These are phyloP conservation scores for Trypethelium eluteriae DNA, from an alignment of 495 filamentous ascomycete species.

Conservation along the genomic window DNA sequence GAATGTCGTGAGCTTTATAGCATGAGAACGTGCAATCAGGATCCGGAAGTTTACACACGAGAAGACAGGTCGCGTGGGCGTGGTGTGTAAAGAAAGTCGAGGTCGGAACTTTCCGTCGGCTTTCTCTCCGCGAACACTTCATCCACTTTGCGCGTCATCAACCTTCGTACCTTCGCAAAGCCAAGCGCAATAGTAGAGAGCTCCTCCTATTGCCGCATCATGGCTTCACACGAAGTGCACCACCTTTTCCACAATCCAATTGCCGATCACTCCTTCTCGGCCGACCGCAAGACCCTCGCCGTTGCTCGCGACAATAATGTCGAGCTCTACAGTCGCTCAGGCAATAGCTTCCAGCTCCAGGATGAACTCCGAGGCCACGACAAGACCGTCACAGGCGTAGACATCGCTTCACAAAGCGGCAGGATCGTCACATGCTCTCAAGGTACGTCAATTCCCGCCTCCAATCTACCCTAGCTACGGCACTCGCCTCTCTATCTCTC, in stretches of 20 bases:
- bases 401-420: slow-evolving; percentile 83
- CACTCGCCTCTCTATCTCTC: neutral
- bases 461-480: neutral
- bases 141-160: neutral
- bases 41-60: no score
- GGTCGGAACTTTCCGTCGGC: neutral
- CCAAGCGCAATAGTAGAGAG: slow-evolving; percentile 87
- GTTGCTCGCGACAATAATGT: slow-evolving; percentile 86
- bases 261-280: slow-evolving; percentile 94
- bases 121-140: neutral
- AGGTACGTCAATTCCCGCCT: slow-evolving; percentile 43
- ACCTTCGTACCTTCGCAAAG: slow-evolving; percentile 2
- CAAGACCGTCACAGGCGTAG: slow-evolving; percentile 90
- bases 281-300: slow-evolving; percentile 79
- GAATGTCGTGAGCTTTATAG: neutral
- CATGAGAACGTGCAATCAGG: no score
- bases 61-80: no score
- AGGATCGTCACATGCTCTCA: slow-evolving; percentile 97
- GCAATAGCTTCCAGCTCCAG: slow-evolving; percentile 69
- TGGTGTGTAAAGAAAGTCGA: neutral
- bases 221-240: slow-evolving; percentile 83
- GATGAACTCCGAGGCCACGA: slow-evolving; percentile 95
- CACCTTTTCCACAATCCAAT: slow-evolving; percentile 96
- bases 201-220: slow-evolving; percentile 83
- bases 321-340: slow-evolving; percentile 73